phyloP scores from a whole-genome alignment of 2,329 filamentous ascomycete species.

The Phialophora verrucosa region DNA sequence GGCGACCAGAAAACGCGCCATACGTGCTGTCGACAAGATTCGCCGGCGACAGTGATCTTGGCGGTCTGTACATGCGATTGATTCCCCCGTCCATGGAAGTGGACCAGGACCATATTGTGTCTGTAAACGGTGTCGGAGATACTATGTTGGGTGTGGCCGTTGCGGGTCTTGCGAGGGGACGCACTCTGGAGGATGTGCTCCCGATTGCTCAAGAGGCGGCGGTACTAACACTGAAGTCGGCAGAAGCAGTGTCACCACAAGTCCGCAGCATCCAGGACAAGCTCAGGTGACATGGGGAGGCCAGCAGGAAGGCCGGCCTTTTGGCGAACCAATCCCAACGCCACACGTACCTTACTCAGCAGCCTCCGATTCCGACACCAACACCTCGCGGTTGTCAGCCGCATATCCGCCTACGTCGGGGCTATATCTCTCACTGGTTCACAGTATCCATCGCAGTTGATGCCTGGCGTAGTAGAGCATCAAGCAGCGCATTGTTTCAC shows the following conservation, averaged over 20 bases:
- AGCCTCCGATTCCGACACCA: slow-evolving; percentile 9
- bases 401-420: slow-evolving; percentile 6
- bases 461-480: neutral
- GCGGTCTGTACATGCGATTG: slow-evolving; percentile 83
- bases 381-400: slow-evolving; percentile 7
- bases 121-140: slow-evolving; percentile 93
- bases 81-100: slow-evolving; percentile 72
- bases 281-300: slow-evolving; percentile 14
- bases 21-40: slow-evolving; percentile 73
- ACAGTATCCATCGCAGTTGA: slow-evolving; percentile 2
- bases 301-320: neutral
- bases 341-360: slow-evolving; percentile 21
- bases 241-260: slow-evolving; percentile 65
- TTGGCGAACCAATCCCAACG: slow-evolving; percentile 22
- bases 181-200: slow-evolving; percentile 67
- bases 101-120: slow-evolving; percentile 69
- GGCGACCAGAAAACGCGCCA: slow-evolving; percentile 64
- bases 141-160: slow-evolving; percentile 86
- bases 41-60: slow-evolving; percentile 65
- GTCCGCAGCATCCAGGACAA: slow-evolving; percentile 26
- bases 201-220: slow-evolving; percentile 81
- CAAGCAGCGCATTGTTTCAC: slow-evolving; percentile 3
- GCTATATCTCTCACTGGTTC: slow-evolving; percentile 3
- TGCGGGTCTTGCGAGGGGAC: slow-evolving; percentile 71
- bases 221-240: slow-evolving; percentile 75